phyloP scores from a whole-genome alignment of 2,329 filamentous ascomycete genomes.

The Aspergillus japonicus region DNA sequence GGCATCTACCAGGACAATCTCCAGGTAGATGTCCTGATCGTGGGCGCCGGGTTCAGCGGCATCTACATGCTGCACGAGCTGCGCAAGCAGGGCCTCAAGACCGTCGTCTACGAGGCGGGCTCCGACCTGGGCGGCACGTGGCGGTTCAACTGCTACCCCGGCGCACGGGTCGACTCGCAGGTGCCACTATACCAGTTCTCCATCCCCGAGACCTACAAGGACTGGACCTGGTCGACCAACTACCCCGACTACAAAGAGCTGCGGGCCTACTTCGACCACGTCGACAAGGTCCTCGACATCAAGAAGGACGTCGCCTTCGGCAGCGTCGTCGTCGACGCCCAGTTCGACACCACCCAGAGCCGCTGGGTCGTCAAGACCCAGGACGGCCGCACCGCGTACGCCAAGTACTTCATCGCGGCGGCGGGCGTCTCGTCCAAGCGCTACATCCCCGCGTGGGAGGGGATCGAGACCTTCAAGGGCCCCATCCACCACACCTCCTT shows the following conservation, averaged over 20 bases:
- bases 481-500: conserved; percentile 55
- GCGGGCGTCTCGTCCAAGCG: conserved; percentile 48
- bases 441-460: conserved; percentile 43
- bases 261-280: conserved; percentile 48
- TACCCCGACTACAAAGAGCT: conserved; percentile 38
- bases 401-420: conserved; percentile 47
- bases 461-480: conserved; percentile 49
- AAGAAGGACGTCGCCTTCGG: conserved; percentile 49
- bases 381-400: conserved; percentile 40
- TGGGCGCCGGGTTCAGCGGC: conserved; percentile 33
- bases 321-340: conserved; percentile 43
- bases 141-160: conserved; percentile 59
- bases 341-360: conserved; percentile 37
- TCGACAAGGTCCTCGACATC: conserved; percentile 46
- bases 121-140: conserved; percentile 55
- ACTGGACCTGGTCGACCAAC: conserved; percentile 45
- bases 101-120: conserved; percentile 55
- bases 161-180: conserved; percentile 55
- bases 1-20: conserved; percentile 28
- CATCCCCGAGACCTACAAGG: conserved; percentile 48
- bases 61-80: conserved; percentile 55
- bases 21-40: conserved; percentile 26
- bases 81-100: conserved; percentile 50
- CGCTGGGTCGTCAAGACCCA: conserved; percentile 48
- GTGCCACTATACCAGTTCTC: conserved; percentile 56